Base-by-base conservation (phyloP, 352 stramenopile genomes). In the Elongisporangium anandrum region DNA sequence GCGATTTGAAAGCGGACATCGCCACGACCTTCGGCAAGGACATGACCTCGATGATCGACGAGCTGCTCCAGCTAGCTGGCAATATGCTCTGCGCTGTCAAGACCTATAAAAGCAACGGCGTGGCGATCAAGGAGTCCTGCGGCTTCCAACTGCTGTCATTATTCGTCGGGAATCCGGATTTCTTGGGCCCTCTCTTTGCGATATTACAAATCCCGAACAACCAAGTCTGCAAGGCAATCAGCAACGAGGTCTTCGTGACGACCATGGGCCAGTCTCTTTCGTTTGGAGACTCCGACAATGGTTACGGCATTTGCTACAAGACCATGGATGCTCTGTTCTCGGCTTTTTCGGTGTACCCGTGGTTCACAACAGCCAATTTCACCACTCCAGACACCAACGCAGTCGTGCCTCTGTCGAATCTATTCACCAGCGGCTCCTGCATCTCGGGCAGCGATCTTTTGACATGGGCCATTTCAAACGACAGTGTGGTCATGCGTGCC, bases 291-390 rank as follows among this genome's bases (percentile, higher is more conserved):
- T 22, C 34, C 10, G 54, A 29, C 54, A 19, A 20, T 20, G 34
- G 34, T 6, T 58, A 23, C 39, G 54, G 54, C 20, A 51, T 58
- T 20, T 58, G 54, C 54, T 58, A 58, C 54, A 6, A 38, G 2
- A 29, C 54, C 7, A 51, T 58, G 54, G 34, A 58, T 20, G 39
- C 49, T 22, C 54, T 58, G 10, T 38, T 58, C 21, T 24, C 29
- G 39, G 49, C 49, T 22, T 20, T 58, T 17, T 39, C 49, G 38
- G 19, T 19, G 10, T 58, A 51, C 38, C 54, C 54, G 34, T 38
- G 26, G 26, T 20, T 58, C 19, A 39, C 19, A 34, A 39, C 29
- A n/a, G 50, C 29, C 12, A 19, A 34, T 4, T 6, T 34, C 19
- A 23, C 50, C 21, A 8, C 39, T 17, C 50, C 38, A 45, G 52